These are phyloP conservation scores for Phycomyces blakesleeanus DNA, from an alignment of 192 early-diverging fungal species.

Conservation along the genomic window DNA sequence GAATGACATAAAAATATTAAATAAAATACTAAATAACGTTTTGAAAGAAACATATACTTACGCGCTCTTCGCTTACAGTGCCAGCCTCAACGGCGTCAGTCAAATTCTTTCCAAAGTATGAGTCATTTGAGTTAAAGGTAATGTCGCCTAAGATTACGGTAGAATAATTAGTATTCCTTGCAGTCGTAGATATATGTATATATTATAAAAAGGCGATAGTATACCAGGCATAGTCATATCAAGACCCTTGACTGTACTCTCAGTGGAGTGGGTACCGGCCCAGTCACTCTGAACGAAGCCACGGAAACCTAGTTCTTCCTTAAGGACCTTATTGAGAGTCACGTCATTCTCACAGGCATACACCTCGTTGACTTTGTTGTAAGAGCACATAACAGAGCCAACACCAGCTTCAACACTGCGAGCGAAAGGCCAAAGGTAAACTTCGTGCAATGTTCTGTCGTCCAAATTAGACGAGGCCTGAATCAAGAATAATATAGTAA, in stretches of 20 bases:
- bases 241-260: conserved; percentile 37
- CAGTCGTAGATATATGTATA: conserved; percentile 46
- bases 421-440: conserved; percentile 60
- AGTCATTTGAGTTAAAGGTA: conserved; percentile 18
- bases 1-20: no score
- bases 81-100: conserved; percentile 10
- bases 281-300: conserved; percentile 62
- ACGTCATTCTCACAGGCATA: conserved; percentile 55
- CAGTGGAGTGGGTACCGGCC: conserved; percentile 44
- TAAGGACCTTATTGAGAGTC: conserved; percentile 46
- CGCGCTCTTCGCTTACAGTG: background rate
- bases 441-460: conserved; percentile 53
- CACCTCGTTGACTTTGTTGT: conserved; percentile 56
- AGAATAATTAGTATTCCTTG: background rate
- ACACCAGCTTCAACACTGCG: conserved; percentile 53
- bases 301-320: conserved; percentile 49
- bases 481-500: background rate
- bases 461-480: conserved; percentile 43
- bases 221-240: conserved; percentile 40
- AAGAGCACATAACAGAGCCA: conserved; percentile 59
- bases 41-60: background rate
- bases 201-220: conserved; percentile 2
- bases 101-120: conserved; percentile 27
- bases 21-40: no score
- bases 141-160: conserved; percentile 21